phyloP scores from a whole-genome alignment of 2,329 filamentous ascomycete species.

The Phyllosticta citribraziliensis region DNA sequence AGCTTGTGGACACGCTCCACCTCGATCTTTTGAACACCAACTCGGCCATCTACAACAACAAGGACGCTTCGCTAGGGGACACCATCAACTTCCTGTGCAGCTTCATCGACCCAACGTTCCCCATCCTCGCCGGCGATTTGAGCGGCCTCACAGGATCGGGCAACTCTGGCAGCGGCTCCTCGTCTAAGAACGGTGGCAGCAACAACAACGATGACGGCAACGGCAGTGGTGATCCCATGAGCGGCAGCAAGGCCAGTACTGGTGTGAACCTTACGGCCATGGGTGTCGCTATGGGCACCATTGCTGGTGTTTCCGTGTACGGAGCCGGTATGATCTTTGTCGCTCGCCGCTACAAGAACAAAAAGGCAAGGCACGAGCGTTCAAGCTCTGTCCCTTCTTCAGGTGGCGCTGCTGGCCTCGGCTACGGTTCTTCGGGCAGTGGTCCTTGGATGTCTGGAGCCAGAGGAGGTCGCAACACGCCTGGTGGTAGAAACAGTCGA shows the following conservation, averaged over 20 bases:
- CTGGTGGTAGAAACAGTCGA: slow-evolving; percentile 31
- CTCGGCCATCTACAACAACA: slow-evolving; percentile 66
- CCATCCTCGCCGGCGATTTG: slow-evolving; percentile 46
- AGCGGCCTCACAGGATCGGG: slow-evolving; percentile 27
- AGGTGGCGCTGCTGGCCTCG: slow-evolving; percentile 40
- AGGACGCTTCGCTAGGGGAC: slow-evolving; percentile 28
- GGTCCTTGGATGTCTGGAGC: slow-evolving; percentile 40
- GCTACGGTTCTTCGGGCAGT: slow-evolving; percentile 29
- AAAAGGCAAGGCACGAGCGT: slow-evolving; percentile 66
- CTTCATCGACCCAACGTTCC: slow-evolving; percentile 77
- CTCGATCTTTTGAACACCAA: slow-evolving; percentile 61
- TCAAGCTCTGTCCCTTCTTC: slow-evolving; percentile 68
- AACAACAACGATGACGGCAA: slow-evolving; percentile 26
- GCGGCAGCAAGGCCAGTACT: slow-evolving; percentile 47
- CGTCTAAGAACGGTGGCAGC: slow-evolving; percentile 20
- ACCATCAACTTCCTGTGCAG: slow-evolving; percentile 64
- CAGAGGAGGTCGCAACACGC: slow-evolving; percentile 19
- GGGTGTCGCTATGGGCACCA: slow-evolving; percentile 65
- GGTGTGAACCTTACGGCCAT: slow-evolving; percentile 30
- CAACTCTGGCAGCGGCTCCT: slow-evolving; percentile 30
- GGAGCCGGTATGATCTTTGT: slow-evolving; percentile 92
- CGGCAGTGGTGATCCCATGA: slow-evolving; percentile 37
- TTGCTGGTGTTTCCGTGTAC: slow-evolving; percentile 73
- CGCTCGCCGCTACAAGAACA: slow-evolving; percentile 81
- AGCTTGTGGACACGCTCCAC: slow-evolving; percentile 46